Evolutionary conservation across 768 basidiomycete genomes (phyloP).

Genomic region (Scleroderma citrinum): DNA sequence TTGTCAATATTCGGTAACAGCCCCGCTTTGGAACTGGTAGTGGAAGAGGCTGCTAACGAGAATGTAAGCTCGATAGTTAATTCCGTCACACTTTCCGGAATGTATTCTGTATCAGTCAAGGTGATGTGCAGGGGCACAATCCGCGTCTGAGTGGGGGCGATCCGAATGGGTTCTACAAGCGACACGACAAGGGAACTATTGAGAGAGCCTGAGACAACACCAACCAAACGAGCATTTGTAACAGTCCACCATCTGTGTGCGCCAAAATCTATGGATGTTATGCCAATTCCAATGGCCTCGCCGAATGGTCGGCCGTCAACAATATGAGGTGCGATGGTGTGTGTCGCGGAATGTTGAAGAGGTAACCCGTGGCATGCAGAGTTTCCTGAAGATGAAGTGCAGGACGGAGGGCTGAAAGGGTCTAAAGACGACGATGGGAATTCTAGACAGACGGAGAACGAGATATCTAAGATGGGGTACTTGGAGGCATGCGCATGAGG

Average conservation of each 20-base stretch:
- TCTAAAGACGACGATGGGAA: not conserved
- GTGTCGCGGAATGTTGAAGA: slow-evolving; percentile 41
- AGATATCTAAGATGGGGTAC: slow-evolving; percentile 42
- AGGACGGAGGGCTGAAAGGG: slow-evolving; percentile 44
- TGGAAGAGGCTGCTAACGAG: slow-evolving; percentile 7
- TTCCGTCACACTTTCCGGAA: slow-evolving; percentile 26
- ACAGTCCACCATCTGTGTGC: slow-evolving; percentile 52
- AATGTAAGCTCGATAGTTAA: slow-evolving; percentile 37
- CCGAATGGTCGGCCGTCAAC: slow-evolving; percentile 75
- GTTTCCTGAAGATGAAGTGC: not conserved
- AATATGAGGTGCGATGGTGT: slow-evolving; percentile 61
- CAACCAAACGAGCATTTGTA: slow-evolving; percentile 8
- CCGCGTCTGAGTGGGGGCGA: slow-evolving; percentile 61
- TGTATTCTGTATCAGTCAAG: slow-evolving; percentile 31
- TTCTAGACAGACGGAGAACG: not conserved
- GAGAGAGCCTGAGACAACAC: not conserved
- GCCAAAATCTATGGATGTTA: slow-evolving; percentile 39
- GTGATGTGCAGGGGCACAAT: slow-evolving; percentile 47
- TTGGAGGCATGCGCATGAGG: slow-evolving; percentile 39
- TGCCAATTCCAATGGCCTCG: slow-evolving; percentile 55
- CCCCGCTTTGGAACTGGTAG: not conserved
- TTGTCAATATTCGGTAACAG: not conserved
- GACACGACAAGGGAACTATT: slow-evolving; percentile 14
- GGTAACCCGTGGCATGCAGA: not conserved
- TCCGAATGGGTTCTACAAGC: slow-evolving; percentile 22